Base-by-base conservation (phyloP, 2,329 filamentous ascomycete genomes). In the Aspergillus quadricinctus region DNA sequence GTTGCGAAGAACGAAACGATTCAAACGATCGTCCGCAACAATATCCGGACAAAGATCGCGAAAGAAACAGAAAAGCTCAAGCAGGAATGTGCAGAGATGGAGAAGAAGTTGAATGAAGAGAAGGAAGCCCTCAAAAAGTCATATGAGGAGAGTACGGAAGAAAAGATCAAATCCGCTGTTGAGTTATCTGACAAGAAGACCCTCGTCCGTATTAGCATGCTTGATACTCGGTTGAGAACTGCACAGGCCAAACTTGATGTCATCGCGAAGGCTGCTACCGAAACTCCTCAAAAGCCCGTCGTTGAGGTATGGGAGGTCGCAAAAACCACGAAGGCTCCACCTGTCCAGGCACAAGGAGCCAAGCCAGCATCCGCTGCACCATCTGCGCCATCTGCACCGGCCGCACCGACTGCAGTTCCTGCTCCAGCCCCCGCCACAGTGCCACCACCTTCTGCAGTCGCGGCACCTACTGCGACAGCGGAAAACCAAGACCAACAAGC, bases 251-350 rank as follows among this genome's bases (percentile, higher is more conserved):
- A 94, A 76, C 76, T 95, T 31, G 82, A 83, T 1, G 84, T 94
- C 1, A 89, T 97, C 3, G 83, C 92, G 67, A 89, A 85, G 49
- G 92, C 93, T 11, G 91, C 88, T 0, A 82, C 81, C n/a, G 88
- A 96, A 49, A 97, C 92, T 0, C 93, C 93, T 0, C 81, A 93
- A 65, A 87, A 86, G 69, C 85, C 92, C 0, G 91, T 97, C 3
- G 83, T 79, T 9, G 92, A 97, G 72, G 92, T 97, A 0, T 97
- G 90, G 89, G 86, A 88, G 61, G 77, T 89, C 53, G 92, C 88
- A 0, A 92, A 93, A 74, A 79, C 76, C 53, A 82, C 85, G 10
- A 88, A 84, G 69, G 78, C 82, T 54, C 62, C 73, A 21, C 71
- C 78, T 21, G 61, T 72, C 25, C 69, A 77, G 29, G 56, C 69